Evolutionary conservation across 2,329 filamentous ascomycete species (phyloP), one percentile per base, ranked within the genome.

Genomic region (Calonectria leucothoes): DNA sequence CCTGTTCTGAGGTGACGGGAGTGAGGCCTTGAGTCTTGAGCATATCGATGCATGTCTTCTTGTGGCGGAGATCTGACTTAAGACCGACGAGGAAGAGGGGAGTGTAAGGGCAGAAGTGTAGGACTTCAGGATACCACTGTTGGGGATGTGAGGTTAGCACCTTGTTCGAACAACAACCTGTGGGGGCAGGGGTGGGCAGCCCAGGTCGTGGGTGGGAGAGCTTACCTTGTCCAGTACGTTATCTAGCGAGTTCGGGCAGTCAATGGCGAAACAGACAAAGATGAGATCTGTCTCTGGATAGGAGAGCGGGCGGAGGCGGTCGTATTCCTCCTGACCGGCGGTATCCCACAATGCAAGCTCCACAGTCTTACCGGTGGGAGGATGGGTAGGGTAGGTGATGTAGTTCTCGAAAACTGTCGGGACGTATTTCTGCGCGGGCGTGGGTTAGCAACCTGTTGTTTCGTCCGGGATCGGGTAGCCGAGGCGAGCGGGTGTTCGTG

Each of bases 331-430:
- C 86, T 99, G 97, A 48, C 97, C 97, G 80, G 97, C 97, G 33
- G 97, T 99, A 86, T 99, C 97, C 97, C 97, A 99, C 66, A 99
- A 91, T 49, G 97, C 97, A 74, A 99, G 91, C 87, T 99, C 97
- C 78, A 99, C 95, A 71, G 94, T 96, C 90, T 98, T 98, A 82
- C 96, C 96, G 15, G 94, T 94, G 55, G 93, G 91, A 77, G 93
- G 92, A 86, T 99, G 97, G 73, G 93, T 94, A 71, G 96, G 97
- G 85, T 98, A 96, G 69, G 97, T 98, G 87, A 99, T 98, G 91
- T 99, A 99, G 89, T 99, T 99, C 84, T 99, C 97, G 85, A 99
- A 99, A 66, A 99, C 97, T 2, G 97, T 99, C 5, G 97, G 97
- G 49, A 99, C 97, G 82, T 99, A 99, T 98, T 98, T 98, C 97